Evolutionary conservation across 495 filamentous ascomycete genomes (phyloP).

Genomic region (Penicillium robsamsonii): DNA sequence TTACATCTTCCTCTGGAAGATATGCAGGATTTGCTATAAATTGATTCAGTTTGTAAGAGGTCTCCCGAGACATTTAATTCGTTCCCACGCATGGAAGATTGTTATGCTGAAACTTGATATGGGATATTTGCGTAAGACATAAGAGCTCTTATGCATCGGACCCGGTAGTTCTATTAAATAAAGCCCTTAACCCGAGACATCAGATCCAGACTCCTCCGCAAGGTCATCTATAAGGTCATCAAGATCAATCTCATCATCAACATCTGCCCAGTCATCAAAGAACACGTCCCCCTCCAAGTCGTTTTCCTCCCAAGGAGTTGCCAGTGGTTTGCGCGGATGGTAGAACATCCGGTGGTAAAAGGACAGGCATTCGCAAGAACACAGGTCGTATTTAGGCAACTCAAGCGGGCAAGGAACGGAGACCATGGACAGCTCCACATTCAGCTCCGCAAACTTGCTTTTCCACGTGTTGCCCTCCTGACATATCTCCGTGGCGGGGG

Average conservation of each 20-base stretch:
- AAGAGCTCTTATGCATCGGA: neutral
- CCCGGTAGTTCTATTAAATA: neutral
- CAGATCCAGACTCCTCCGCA: neutral
- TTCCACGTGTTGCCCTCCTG: constrained; percentile 7
- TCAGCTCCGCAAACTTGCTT: neutral
- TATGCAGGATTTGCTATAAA: too few relatives aligned
- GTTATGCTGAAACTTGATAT: neutral
- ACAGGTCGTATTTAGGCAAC: neutral
- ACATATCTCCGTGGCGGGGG: neutral
- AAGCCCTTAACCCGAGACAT: neutral
- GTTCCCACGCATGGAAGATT: neutral
- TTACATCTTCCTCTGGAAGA: neutral
- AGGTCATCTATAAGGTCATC: neutral
- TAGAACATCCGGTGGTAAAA: constrained; percentile 6
- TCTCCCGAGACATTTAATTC: too few relatives aligned
- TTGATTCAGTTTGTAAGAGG: too few relatives aligned
- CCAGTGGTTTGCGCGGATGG: neutral
- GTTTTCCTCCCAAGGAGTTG: neutral
- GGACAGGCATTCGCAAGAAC: constrained; percentile 1
- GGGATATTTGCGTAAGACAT: neutral
- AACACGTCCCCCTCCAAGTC: neutral
- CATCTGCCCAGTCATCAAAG: constrained; percentile 4
- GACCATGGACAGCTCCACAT: neutral
- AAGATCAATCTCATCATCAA: constrained; percentile 1
- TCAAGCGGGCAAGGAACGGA: neutral